A percentile compares a stretch with the other conserved stretches of the same genome.
Conservation (phyloP, 2,329 filamentous ascomycete genomes). For the Phoma sp. region DNA sequence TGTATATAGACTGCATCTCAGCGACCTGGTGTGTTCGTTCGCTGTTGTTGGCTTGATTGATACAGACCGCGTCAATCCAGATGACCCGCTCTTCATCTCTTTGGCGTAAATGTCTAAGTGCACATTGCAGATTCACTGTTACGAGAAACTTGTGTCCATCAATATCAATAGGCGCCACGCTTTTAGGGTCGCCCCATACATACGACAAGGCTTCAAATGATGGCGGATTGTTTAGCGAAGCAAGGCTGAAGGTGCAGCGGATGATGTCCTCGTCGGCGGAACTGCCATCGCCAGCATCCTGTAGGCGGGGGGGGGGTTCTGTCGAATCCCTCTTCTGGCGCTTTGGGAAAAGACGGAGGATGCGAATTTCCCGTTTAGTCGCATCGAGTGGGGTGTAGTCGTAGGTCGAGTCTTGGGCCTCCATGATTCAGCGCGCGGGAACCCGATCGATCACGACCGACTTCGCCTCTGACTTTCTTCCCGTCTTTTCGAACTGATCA, state of each 20-base stretch:
- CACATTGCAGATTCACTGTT: not conserved
- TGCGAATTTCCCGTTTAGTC: too few species aligned
- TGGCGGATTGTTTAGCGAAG: not conserved
- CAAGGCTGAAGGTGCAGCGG: not conserved
- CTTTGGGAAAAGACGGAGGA: too few species aligned
- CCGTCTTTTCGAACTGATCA: too few species aligned
- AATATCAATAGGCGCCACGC: not conserved
- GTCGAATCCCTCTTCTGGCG: too few species aligned
- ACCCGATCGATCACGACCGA: too few species aligned
- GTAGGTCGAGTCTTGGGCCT: too few species aligned
- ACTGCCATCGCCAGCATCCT: too few species aligned
- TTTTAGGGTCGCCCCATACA: not conserved
- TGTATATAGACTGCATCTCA: not conserved
- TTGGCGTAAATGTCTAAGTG: not conserved
- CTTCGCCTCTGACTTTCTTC: too few species aligned
- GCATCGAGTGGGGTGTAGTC: too few species aligned
- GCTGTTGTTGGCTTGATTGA: not conserved
- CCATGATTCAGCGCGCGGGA: too few species aligned
- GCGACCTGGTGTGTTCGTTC: conserved; percentile 2
- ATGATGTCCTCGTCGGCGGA: not conserved
- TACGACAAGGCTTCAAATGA: not conserved
- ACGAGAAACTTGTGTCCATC: not conserved
- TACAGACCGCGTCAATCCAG: conserved; percentile 12
- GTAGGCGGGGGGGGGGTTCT: too few species aligned
- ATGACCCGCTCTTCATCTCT: not conserved